Evolutionary conservation across 1,284 basidiomycete species (phyloP), one percentile per base, ranked within the genome.

Genomic region (Sanguinoderma infundibulare): DNA sequence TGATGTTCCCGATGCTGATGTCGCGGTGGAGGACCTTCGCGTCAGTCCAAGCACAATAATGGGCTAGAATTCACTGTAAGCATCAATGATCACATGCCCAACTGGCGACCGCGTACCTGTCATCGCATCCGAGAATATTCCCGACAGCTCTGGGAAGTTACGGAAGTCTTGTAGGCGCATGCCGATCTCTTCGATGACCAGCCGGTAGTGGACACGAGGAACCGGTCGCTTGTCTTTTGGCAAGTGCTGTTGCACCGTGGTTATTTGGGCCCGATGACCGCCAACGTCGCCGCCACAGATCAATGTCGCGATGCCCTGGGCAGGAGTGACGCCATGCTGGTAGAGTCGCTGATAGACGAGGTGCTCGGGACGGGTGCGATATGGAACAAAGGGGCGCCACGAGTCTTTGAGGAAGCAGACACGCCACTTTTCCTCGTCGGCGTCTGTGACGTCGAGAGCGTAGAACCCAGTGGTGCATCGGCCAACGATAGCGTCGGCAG

Each of bases 201-300:
- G 30, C 7, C 59, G 59, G 17, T 57, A 47, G 50, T 53, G 55
- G 15, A 54, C 12, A 3, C 53, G 58, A n/a, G 46, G 26, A 2
- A 55, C 57, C 8, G 50, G 57, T 15, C 28, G 28, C 3, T 28
- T 30, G 3, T n/a, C 6, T 17, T 3, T 14, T 5, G 46, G n/a
- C 15, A 32, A 20, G 46, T 47, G 26, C 17, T 53, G 32, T 24
- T 62, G 61, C 3, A 57, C 47, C 2, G 8, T 2, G 17, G 61
- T 59, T 22, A 8, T 17, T 35, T 62, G 61, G 2, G 47, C 40
- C 6, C 20, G 20, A 20, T 10, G 20, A 5, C 53, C 61, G 15
- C 47, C 61, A 32, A 62, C 61, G 42, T 62, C 61, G 36, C 61
- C 57, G 34, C 53, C 53, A 38, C 57, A 59, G 15, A 62, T 34